Conservation (phyloP, 805 yeast genomes). For the Barnettozyma siamensis region DNA sequence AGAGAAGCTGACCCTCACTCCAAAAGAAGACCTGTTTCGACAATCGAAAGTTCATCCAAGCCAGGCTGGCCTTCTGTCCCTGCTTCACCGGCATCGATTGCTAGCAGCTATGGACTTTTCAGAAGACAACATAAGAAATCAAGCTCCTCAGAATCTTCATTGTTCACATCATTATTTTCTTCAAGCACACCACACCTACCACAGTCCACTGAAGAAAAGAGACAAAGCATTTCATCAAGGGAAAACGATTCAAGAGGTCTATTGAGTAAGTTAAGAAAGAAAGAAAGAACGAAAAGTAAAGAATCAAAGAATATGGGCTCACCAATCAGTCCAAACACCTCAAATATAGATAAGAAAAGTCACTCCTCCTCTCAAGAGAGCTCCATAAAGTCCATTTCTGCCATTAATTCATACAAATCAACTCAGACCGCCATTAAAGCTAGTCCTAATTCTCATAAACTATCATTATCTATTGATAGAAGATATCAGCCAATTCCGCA, state of each 20-base stretch:
- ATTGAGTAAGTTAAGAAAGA: constrained; percentile 19
- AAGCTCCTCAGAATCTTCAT: constrained; percentile 52
- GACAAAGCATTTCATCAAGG: constrained; percentile 5
- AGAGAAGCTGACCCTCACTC: constrained; percentile 1
- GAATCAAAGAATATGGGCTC: constrained; percentile 11
- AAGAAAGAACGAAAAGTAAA: constrained; percentile 14
- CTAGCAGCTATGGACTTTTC: constrained; percentile 39
- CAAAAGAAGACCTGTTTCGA: constrained; percentile 31
- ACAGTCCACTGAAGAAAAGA: constrained; percentile 16
- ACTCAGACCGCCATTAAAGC: background rate
- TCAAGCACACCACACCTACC: constrained; percentile 28
- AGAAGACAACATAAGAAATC: constrained; percentile 61
- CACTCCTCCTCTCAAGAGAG: constrained; percentile 3
- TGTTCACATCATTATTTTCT: constrained; percentile 33
- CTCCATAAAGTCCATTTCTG: background rate
- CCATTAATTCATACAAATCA: background rate
- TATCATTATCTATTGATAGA: constrained; percentile 25
- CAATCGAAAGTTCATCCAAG: constrained; percentile 29
- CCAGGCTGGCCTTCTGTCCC: constrained; percentile 28
- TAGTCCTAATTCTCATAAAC: background rate
- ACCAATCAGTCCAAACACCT: constrained; percentile 17
- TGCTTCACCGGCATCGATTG: constrained; percentile 27
- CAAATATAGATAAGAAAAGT: constrained; percentile 9
- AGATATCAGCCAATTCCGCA: constrained; percentile 35
- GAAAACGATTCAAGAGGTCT: constrained; percentile 17